Evolutionary conservation across 768 basidiomycete species (phyloP).

Genomic region (Leccinum truebloodii): DNA sequence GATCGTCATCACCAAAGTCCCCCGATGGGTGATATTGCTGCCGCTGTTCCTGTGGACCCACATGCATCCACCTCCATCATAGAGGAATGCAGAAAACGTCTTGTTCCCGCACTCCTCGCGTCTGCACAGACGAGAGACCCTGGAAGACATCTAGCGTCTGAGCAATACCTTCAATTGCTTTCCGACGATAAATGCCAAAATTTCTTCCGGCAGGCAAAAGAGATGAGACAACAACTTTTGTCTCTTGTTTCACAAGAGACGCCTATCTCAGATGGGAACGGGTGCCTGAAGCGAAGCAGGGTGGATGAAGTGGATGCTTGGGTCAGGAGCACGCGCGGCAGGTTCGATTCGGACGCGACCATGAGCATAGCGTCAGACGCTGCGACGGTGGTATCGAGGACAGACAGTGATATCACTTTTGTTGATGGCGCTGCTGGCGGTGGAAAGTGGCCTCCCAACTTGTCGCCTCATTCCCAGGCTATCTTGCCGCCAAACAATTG

Average conservation of each 20-base stretch:
- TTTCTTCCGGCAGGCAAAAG: slow-evolving; percentile 24
- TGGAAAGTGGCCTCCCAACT: background rate
- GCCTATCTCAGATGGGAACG: background rate
- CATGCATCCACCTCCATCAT: slow-evolving; percentile 15
- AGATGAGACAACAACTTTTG: slow-evolving; percentile 27
- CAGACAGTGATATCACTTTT: slow-evolving; percentile 29
- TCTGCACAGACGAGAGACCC: slow-evolving; percentile 18
- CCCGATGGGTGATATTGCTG: slow-evolving; percentile 9
- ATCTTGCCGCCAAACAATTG: background rate
- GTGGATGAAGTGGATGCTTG: slow-evolving; percentile 15
- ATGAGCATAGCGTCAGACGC: slow-evolving; percentile 11
- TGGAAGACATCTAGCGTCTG: slow-evolving; percentile 12
- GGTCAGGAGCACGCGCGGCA: slow-evolving; percentile 17
- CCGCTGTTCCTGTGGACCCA: background rate
- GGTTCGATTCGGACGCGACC: slow-evolving; percentile 18
- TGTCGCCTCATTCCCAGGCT: slow-evolving; percentile 2
- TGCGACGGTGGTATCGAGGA: slow-evolving; percentile 11
- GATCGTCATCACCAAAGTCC: slow-evolving; percentile 8
- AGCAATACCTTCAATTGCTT: slow-evolving; percentile 26
- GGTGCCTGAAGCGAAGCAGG: slow-evolving; percentile 13
- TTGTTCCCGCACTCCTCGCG: slow-evolving; percentile 27
- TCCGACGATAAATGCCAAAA: slow-evolving; percentile 28
- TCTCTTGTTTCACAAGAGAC: slow-evolving; percentile 10
- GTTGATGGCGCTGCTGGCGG: slow-evolving; percentile 16
- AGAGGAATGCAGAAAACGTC: slow-evolving; percentile 29